Evolutionary conservation across 2,329 filamentous ascomycete species (phyloP), one percentile per base, ranked within the genome.

Genomic region (Pochonia chlamydosporia): DNA sequence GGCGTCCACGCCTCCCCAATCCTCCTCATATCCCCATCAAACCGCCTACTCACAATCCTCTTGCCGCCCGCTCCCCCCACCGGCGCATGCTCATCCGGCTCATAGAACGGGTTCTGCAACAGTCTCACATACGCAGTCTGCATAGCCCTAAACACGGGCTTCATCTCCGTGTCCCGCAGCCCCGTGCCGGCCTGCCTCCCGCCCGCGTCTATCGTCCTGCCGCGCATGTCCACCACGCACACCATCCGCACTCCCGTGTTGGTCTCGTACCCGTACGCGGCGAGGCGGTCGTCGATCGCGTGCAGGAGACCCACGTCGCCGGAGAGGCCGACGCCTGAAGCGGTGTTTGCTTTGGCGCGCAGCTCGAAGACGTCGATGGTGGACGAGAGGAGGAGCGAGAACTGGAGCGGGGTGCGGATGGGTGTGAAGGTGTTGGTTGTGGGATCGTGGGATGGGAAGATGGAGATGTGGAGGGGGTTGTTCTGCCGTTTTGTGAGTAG

Each of bases 321-420:
- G 43, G 89, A 87, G 37, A 81, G 67, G 8, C 73, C 72, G 23
- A 68, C 66, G 39, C 66, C 67, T 18, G 63, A 59, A 46, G 68
- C 65, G 20, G 78, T 80, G 59, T 86, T 85, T 59, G 82, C 78
- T 46, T 85, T 85, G 54, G 88, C 78, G 49, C 90, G 89, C 50
- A 91, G 81, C 59, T 93, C 89, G 68, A 99, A 96, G 54, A 97
- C 84, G 69, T 99, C 93, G 56, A 99, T 85, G 49, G 88, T 93
- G 49, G 86, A 87, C 56, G 90, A 93, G 52, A 97, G 82, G 42
- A 96, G 79, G 59, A 97, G 90, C 30, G 87, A 89, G 73, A 93
- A 96, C 63, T 96, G 89, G 10, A 97, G 79, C n/a, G 82, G 76
- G 16, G 84, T 85, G 58, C 85, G 83, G 54, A 86, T 71, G 30